phyloP scores from a whole-genome alignment of 345 rosid species.

The Linum tenue region DNA sequence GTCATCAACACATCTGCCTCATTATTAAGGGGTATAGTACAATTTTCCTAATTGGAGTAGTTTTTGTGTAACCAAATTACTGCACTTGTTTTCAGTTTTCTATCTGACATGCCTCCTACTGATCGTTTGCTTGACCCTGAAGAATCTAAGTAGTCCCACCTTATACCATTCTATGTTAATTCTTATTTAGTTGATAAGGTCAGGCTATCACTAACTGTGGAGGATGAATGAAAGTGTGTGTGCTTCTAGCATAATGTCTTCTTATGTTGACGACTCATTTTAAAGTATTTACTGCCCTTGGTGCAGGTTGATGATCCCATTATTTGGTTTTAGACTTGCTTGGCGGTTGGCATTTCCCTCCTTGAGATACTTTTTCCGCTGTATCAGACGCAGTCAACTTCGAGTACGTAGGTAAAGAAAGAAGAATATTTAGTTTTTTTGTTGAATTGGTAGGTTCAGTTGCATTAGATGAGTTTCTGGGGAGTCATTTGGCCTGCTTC shows the following conservation, averaged over 20 bases:
- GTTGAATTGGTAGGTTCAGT: constrained; percentile 1
- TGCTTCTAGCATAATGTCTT: neutral
- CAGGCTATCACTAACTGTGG: too few relatives aligned
- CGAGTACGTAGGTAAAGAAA: constrained; percentile 35
- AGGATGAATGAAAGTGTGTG: too few relatives aligned
- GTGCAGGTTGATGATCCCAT: constrained; percentile 48
- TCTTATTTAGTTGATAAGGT: neutral
- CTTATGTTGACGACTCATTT: neutral
- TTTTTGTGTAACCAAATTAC: constrained; percentile 13
- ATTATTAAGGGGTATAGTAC: constrained; percentile 42
- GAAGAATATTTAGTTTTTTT: constrained; percentile 11
- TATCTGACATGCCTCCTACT: neutral
- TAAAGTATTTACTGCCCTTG: neutral
- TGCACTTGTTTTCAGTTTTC: constrained; percentile 11
- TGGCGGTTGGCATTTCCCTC: constrained; percentile 30
- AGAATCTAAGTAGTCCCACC: neutral
- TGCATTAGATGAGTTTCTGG: neutral
- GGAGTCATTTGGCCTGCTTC: constrained; percentile 1
- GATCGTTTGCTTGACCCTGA: neutral
- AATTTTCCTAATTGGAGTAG: constrained; percentile 3
- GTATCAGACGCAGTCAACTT: constrained; percentile 31
- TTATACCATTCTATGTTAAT: neutral
- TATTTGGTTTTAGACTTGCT: constrained; percentile 39
- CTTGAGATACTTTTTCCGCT: constrained; percentile 32
- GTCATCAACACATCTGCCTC: constrained; percentile 23